Evolutionary conservation across 1,284 basidiomycete species (phyloP), one percentile per base, ranked within the genome.

Genomic region (Cerrena zonata): DNA sequence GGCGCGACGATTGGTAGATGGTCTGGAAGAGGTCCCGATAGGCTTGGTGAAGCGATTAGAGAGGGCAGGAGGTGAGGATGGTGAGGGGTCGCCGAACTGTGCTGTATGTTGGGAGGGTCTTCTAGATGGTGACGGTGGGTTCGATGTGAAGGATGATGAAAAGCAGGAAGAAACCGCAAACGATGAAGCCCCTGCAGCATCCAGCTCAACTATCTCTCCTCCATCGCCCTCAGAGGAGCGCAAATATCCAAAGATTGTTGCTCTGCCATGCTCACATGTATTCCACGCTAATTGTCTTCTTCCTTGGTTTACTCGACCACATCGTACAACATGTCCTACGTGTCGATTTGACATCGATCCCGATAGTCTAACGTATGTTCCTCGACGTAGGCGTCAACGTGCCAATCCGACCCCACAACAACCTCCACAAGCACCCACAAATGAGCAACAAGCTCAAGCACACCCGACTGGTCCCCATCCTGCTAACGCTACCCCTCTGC

Each of bases 331-430:
- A 1, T 90, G 87, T 58, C 87, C 87, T 1, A 84, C 84, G 0
- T 90, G 87, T 66, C 71, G 87, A 53, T 89, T 89, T 59, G 82
- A 90, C 56, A 76, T 90, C 49, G 86, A 90, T 60, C 87, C 86
- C 0, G 81, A 87, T 48, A 82, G 82, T 47, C 62, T 88, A 44
- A 86, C 84, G 0, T 81, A 78, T 59, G 68, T 66, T 15, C 66
- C 64, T 3, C 53, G 48, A n/a, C 45, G 51, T 19, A 53, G 38
- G 15, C 44, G 60, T 5, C 15, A 24, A 12, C 62, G 22, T 13
- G 15, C 48, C 37, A 21, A 49, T 23, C 52, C n/a, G 26, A 39
- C 37, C 25, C 24, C 37, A 49, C 41, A 30, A 30, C 45, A 49
- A 27, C 38, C 25, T 34, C 47, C 46, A 25, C 30, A 34, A 34